Conservation (phyloP, 1,284 basidiomycete species). For the Leccinum solheimii region DNA sequence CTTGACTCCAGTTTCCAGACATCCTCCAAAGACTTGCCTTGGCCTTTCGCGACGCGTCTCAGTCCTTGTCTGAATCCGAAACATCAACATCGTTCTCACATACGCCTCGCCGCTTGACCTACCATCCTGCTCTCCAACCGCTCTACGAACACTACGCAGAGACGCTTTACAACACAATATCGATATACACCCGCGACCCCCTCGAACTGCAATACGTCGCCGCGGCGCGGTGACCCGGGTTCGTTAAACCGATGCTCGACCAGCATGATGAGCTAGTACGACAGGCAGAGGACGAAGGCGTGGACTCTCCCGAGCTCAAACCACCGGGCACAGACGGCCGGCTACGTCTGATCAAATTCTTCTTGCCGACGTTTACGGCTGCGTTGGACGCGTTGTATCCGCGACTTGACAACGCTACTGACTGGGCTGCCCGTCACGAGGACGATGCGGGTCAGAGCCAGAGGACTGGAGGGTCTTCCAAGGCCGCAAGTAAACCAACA, state of each 20-base stretch:
- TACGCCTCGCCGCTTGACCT: slow-evolving; percentile 36
- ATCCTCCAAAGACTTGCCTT: slow-evolving; percentile 34
- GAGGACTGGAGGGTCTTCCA: neutral
- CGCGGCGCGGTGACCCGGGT: slow-evolving; percentile 78
- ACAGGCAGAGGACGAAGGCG: slow-evolving; percentile 27
- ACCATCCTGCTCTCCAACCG: slow-evolving; percentile 54
- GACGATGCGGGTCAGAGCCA: slow-evolving; percentile 25
- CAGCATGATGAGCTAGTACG: slow-evolving; percentile 40
- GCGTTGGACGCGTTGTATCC: slow-evolving; percentile 69
- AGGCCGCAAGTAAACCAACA: slow-evolving; percentile 14
- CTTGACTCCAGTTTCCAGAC: slow-evolving; percentile 13
- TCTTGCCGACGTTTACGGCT: slow-evolving; percentile 56
- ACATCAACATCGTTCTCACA: slow-evolving; percentile 15
- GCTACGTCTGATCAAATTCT: slow-evolving; percentile 59
- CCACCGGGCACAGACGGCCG: slow-evolving; percentile 55
- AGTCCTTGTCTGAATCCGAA: slow-evolving; percentile 5
- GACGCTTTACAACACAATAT: slow-evolving; percentile 63
- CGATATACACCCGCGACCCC: slow-evolving; percentile 65
- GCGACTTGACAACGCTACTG: slow-evolving; percentile 56
- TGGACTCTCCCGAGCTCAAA: slow-evolving; percentile 30
- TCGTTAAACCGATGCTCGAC: slow-evolving; percentile 64
- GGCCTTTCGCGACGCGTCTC: slow-evolving; percentile 34
- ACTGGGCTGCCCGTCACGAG: slow-evolving; percentile 56
- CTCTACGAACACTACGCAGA: slow-evolving; percentile 70
- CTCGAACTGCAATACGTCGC: slow-evolving; percentile 76